These are phyloP conservation scores for Botrytis byssoidea DNA, from an alignment of 2,329 filamentous ascomycete genomes.

Conservation along the genomic window DNA sequence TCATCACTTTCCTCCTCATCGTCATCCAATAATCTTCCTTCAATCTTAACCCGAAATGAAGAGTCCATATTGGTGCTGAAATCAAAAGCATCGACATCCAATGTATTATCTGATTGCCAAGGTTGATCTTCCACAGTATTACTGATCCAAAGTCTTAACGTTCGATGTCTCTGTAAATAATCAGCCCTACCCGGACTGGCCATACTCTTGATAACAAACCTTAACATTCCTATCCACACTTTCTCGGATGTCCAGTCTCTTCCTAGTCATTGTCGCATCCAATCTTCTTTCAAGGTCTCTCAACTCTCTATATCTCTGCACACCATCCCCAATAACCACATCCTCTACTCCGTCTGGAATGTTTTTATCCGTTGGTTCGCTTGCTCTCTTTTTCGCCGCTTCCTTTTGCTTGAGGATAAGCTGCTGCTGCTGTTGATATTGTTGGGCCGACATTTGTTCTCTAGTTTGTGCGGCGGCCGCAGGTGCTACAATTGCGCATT, in stretches of 20 bases:
- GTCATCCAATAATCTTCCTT: slow-evolving; percentile 78
- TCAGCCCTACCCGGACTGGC: slow-evolving; percentile 23
- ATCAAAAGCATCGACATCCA: slow-evolving; percentile 75
- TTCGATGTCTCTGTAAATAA: slow-evolving; percentile 64
- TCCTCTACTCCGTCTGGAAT: slow-evolving; percentile 88
- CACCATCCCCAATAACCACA: slow-evolving; percentile 76
- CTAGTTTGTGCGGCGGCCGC: slow-evolving; percentile 45
- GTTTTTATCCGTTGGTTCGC: slow-evolving; percentile 92
- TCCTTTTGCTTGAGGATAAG: slow-evolving; percentile 53
- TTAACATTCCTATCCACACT: slow-evolving; percentile 72
- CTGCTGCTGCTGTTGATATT: slow-evolving; percentile 13
- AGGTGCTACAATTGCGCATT: slow-evolving; percentile 21
- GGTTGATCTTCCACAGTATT: slow-evolving; percentile 94
- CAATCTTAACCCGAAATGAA: slow-evolving; percentile 86
- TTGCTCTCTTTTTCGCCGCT: slow-evolving; percentile 74
- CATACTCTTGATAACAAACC: slow-evolving; percentile 43
- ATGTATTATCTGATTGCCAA: slow-evolving; percentile 72
- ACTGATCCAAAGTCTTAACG: slow-evolving; percentile 88
- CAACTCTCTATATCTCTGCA: slow-evolving; percentile 76
- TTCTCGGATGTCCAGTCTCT: slow-evolving; percentile 87
- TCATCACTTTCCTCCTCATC: slow-evolving; percentile 51
- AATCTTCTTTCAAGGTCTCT: slow-evolving; percentile 83
- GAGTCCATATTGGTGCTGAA: slow-evolving; percentile 75
- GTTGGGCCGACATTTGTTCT: slow-evolving; percentile 16
- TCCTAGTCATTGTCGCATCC: slow-evolving; percentile 91